Evolutionary conservation across 177 flowering plant species (phyloP).

Genomic region (Telopea speciosissima): DNA sequence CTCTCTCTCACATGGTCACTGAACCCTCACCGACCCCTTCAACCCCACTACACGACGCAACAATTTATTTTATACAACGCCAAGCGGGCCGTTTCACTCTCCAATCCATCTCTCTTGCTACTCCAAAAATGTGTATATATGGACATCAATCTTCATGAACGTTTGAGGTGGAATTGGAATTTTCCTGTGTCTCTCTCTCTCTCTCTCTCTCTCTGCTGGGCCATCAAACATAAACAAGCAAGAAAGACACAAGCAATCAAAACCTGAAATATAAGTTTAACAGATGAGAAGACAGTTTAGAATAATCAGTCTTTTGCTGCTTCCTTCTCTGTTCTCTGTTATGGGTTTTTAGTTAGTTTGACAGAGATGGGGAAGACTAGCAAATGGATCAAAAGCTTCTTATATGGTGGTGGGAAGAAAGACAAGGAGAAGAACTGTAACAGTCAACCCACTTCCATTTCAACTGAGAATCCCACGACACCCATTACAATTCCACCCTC

Average conservation of each 20-base stretch:
- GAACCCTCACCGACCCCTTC: slow-evolving; percentile 20
- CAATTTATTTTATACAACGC: too few relatives aligned
- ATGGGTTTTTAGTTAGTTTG: neutral
- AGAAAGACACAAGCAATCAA: neutral
- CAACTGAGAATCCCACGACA: slow-evolving; percentile 14
- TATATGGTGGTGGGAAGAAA: slow-evolving; percentile 54
- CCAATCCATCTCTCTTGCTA: too few relatives aligned
- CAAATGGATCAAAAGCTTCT: slow-evolving; percentile 62
- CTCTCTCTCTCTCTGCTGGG: too few relatives aligned
- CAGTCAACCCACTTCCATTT: slow-evolving; percentile 1
- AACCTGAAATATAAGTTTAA: neutral
- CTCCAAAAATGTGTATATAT: too few relatives aligned
- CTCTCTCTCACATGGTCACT: slow-evolving; percentile 40
- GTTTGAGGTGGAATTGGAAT: too few relatives aligned
- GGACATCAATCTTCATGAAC: too few relatives aligned
- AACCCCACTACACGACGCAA: neutral
- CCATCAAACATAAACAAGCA: neutral
- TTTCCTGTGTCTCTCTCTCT: too few relatives aligned
- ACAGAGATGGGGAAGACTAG: slow-evolving; percentile 64
- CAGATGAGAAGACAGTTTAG: neutral
- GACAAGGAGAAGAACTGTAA: slow-evolving; percentile 17
- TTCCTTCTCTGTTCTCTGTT: too few relatives aligned
- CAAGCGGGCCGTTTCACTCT: too few relatives aligned
- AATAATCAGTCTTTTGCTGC: neutral
- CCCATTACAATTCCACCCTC: slow-evolving; percentile 6